A percentile compares a stretch with the other conserved stretches of the same genome.
These are phyloP conservation scores for Singerocomus inundabilis DNA, from an alignment of 1,284 basidiomycete species.

Conservation along the genomic window DNA sequence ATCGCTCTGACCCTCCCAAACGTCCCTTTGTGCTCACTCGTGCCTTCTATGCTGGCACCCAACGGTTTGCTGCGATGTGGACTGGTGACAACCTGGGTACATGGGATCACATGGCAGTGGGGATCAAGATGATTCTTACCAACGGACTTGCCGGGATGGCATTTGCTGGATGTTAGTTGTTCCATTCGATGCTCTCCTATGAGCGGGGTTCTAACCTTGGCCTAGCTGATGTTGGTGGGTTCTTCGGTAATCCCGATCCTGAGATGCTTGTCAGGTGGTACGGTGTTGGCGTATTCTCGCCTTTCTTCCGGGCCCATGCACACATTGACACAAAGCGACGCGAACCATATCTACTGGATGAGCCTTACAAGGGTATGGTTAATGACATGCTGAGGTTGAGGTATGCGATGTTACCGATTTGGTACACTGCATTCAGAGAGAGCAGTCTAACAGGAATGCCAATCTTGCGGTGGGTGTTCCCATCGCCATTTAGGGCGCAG, in stretches of 20 bases:
- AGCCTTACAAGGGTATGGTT: conserved; percentile 83
- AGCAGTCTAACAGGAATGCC: conserved; percentile 79
- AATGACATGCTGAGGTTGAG: conserved; percentile 80
- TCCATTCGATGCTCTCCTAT: background rate
- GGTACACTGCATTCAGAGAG: conserved; percentile 97
- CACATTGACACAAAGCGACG: conserved; percentile 98
- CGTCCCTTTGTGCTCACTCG: conserved; percentile 96
- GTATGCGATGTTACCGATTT: conserved; percentile 87
- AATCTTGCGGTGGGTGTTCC: conserved; percentile 62
- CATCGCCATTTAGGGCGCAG: background rate
- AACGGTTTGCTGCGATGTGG: conserved; percentile 97
- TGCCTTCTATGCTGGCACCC: conserved; percentile 93
- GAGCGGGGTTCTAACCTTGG: conserved; percentile 6
- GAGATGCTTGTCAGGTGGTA: conserved; percentile 99
- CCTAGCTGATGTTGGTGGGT: conserved; percentile 93
- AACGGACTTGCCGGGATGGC: conserved; percentile 93
- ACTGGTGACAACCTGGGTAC: conserved; percentile 97
- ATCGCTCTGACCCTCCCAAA: conserved; percentile 71
- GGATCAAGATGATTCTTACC: conserved; percentile 91
- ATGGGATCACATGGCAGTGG: conserved; percentile 96
- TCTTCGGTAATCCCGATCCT: conserved; percentile 94
- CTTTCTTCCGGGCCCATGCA: conserved; percentile 98
- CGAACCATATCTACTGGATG: conserved; percentile 91
- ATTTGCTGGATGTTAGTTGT: conserved; percentile 80
- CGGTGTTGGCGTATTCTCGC: conserved; percentile 91